Conservation (phyloP, 257 asterid species). For the Eustoma russellianum region DNA sequence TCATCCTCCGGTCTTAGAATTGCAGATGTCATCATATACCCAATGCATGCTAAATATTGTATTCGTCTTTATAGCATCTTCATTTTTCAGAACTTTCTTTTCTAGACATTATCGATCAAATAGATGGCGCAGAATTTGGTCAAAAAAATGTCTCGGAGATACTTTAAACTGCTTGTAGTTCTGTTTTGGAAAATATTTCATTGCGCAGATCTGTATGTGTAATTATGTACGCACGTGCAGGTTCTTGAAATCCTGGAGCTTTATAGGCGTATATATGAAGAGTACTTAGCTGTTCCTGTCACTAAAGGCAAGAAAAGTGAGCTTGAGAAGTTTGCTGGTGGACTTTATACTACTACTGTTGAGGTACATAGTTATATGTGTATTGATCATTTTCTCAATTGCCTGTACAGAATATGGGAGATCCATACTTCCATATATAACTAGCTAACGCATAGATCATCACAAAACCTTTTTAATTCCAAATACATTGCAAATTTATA, state of each 20-base stretch:
- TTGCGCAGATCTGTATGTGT: background rate
- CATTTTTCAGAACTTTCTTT: too few species aligned
- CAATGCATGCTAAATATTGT: too few species aligned
- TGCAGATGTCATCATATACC: too few species aligned
- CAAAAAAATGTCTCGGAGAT: too few species aligned
- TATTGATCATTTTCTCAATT: background rate
- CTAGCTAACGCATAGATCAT: slow-evolving; percentile 5
- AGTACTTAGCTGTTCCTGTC: slow-evolving; percentile 82
- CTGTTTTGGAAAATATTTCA: too few species aligned
- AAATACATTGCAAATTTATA: slow-evolving; percentile 23
- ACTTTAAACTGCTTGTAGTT: too few species aligned
- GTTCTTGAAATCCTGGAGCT: slow-evolving; percentile 78
- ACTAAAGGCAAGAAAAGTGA: slow-evolving; percentile 84
- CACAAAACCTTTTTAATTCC: slow-evolving; percentile 72
- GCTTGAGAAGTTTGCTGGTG: slow-evolving; percentile 96
- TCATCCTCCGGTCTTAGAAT: too few species aligned
- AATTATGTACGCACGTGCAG: slow-evolving; percentile 18
- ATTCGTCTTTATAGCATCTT: too few species aligned
- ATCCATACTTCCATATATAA: background rate
- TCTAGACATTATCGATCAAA: too few species aligned
- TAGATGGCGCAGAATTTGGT: too few species aligned
- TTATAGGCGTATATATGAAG: slow-evolving; percentile 85
- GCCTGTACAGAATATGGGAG: too few species aligned
- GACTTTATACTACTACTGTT: slow-evolving; percentile 85
- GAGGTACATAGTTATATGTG: slow-evolving; percentile 39